Base-by-base conservation (phyloP, 805 yeast species). In the Yarrowia porcina region DNA sequence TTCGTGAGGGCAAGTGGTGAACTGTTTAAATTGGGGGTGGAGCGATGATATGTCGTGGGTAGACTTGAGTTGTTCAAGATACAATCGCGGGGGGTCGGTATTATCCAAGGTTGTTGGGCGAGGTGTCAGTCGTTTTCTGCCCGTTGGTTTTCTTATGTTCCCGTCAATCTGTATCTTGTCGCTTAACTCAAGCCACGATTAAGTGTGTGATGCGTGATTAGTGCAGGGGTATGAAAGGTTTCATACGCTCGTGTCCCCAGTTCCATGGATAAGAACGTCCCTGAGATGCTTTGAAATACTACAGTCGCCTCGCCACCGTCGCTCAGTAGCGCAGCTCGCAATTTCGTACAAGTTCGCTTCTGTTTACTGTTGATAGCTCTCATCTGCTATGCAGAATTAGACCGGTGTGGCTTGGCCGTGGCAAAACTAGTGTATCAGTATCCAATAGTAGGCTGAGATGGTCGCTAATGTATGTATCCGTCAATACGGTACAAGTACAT, bases 141-240 rank as follows among this genome's bases (percentile, higher is more conserved):
- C 15, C 7, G 52, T 30, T 30, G 25, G 20, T 25, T 17, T 27
- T 45, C 28, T 45, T 6, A 11, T 45, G 36, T 21, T 18, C 9
- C 17, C 4, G 15, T n/a, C 25, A 28, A 10, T 45, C n/a, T n/a
- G 35, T 45, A 45, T 45, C 18, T 45, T 45, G 52, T 45, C 52
- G 52, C 52, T 28, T 45, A 49, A 49, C 56, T 49, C 56, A 49
- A 49, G 56, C 56, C 56, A 49, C 56, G 56, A 49, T 49, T 15
- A 49, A 33, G 56, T 49, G 30, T 33, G 15, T 10, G 17, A 15
- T 49, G 56, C 56, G 56, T 49, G 39, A 49, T 21, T 49, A 49
- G 56, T 49, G 56, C 56, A 49, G 56, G 56, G 56, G 56, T 20
- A 20, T 7, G 38, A 9, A 13, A 33, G 38, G 8, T 8, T 30